These are phyloP conservation scores for Phytophthora quininea DNA, from an alignment of 352 stramenopile genomes.

Conservation along the genomic window DNA sequence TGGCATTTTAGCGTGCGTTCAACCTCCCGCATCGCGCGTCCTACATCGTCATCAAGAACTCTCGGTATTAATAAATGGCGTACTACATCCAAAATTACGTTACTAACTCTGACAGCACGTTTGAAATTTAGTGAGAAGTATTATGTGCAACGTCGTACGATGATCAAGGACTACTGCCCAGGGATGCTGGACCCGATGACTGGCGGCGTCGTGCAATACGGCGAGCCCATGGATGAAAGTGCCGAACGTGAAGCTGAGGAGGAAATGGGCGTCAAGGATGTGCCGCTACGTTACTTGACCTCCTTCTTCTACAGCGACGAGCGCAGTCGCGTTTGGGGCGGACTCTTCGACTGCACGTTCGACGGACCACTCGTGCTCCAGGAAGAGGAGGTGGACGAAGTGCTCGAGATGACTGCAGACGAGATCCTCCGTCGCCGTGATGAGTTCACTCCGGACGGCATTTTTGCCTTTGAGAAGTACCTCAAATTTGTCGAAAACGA, in stretches of 20 bases:
- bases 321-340: slow-evolving; percentile 73
- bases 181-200: slow-evolving; percentile 85
- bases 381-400: slow-evolving; percentile 79
- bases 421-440: slow-evolving; percentile 65
- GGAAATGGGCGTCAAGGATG: slow-evolving; percentile 82
- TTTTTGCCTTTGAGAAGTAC: slow-evolving; percentile 82
- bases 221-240: slow-evolving; percentile 72
- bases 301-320: slow-evolving; percentile 76
- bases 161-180: slow-evolving; percentile 91
- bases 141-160: slow-evolving; percentile 84
- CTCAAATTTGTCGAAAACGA: slow-evolving; percentile 34
- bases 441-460: slow-evolving; percentile 85
- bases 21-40: slow-evolving; percentile 84
- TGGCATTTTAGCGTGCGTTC: slow-evolving; percentile 56
- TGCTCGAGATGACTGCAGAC: slow-evolving; percentile 70
- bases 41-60: slow-evolving; percentile 89
- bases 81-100: neutral
- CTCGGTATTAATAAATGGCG: slow-evolving; percentile 37
- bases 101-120: no score
- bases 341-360: slow-evolving; percentile 80
- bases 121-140: slow-evolving; percentile 63
- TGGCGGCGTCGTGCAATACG: slow-evolving; percentile 81
- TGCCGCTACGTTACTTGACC: slow-evolving; percentile 54
- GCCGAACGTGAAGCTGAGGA: slow-evolving; percentile 77
- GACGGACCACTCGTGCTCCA: slow-evolving; percentile 70